Evolutionary conservation across 2,329 filamentous ascomycete genomes (phyloP), one percentile per base, ranked within the genome.

Genomic region (Colletotrichum trifolii): DNA sequence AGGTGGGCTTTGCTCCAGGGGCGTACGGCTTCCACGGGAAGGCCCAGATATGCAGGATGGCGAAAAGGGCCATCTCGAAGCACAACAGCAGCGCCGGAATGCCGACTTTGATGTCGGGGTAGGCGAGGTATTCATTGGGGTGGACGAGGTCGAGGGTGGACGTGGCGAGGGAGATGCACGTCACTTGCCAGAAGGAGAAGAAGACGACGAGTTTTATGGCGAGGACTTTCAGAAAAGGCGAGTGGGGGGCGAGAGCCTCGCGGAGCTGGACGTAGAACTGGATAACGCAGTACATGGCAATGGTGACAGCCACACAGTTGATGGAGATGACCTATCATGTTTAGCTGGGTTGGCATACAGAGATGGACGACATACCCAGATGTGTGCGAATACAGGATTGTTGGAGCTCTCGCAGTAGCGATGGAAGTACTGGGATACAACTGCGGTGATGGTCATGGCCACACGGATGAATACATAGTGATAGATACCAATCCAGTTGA

Each of bases 181-280:
- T 79, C 3, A 76, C 83, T 78, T 97, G 93, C 93, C 93, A 97
- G 77, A 96, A 96, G 40, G 90, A 94, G 70, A 97, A 85, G 82
- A 97, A 97, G 72, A 97, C 93, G 73, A 96, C 93, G 35, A 96
- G 84, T 78, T 97, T 97, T 79, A 97, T 96, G 72, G 92, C 91
- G 17, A 93, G 74, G 34, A 97, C 89, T 77, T 97, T 97, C 69
- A 95, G 77, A 69, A 95, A 91, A 0, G 93, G 91, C 15, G 81
- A 83, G 73, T 96, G 87, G 58, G 89, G 85, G 8, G 84, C 83
- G 34, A 97, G 83, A 64, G 92, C 87, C 1, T 83, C 78, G 68
- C 87, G 89, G 49, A 96, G 82, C 76, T 96, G 92, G 36, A 91
- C 76, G 76, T 97, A 97, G 76, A 96, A 96, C 71, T 97, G 93